Conservation (phyloP, 331 rosid species). For the Pyracantha coccinea region DNA sequence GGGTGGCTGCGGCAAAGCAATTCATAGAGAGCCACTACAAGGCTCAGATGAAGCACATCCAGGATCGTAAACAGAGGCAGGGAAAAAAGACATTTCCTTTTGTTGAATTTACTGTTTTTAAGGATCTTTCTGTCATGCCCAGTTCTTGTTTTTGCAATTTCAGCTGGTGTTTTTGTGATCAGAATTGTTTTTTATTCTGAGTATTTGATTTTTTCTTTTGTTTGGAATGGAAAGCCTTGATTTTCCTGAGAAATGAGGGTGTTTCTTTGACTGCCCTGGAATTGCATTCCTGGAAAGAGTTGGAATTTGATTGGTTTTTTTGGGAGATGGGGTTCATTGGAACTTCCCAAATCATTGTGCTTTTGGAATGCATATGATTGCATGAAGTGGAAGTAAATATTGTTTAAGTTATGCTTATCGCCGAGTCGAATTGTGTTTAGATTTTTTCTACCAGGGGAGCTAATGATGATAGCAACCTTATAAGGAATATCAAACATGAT, state of each 20-base stretch:
- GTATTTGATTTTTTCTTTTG: no score
- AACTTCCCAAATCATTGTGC: not conserved
- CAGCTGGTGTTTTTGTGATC: not conserved
- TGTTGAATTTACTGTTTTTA: not conserved
- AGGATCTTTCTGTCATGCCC: not conserved
- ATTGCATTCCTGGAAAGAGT: not conserved
- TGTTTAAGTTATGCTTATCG: not conserved
- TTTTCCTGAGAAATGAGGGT: not conserved
- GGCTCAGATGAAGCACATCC: conserved; percentile 65
- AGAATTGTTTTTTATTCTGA: not conserved
- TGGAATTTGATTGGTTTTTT: not conserved
- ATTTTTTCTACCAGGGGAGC: not conserved
- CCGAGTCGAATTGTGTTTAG: not conserved
- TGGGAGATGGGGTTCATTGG: not conserved
- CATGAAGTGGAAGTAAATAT: not conserved
- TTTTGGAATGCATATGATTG: not conserved
- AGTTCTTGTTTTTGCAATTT: not conserved
- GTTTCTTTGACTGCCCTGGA: not conserved
- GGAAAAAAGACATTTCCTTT: not conserved
- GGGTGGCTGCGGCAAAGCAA: conserved; percentile 85
- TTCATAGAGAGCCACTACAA: conserved; percentile 79
- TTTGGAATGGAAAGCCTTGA: not conserved
- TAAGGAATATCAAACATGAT: not conserved
- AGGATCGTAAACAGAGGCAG: conserved; percentile 46
- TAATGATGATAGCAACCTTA: no score